Evolutionary conservation across 768 basidiomycete genomes (phyloP).

Genomic region (Suillus variegatus): DNA sequence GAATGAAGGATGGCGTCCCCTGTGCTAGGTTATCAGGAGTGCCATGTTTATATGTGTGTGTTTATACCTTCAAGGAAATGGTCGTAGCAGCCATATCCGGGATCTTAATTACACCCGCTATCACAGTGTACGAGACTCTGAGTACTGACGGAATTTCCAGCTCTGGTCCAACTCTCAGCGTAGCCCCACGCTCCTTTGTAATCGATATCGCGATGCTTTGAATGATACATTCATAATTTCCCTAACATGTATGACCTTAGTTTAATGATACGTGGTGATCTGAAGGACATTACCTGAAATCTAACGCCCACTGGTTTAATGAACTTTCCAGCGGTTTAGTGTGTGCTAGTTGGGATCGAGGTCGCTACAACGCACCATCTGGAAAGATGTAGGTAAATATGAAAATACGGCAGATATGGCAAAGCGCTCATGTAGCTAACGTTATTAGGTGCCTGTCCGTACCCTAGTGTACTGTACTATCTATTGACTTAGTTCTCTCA

Average conservation of each 20-base stretch:
- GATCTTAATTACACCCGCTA: not conserved
- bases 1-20: constrained; percentile 96
- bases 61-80: constrained; percentile 90
- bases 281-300: constrained; percentile 63
- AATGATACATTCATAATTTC: constrained; percentile 90
- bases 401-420: not conserved
- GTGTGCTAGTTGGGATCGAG: not conserved
- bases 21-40: constrained; percentile 38
- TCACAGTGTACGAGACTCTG: not conserved
- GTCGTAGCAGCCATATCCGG: constrained; percentile 94
- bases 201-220: constrained; percentile 74
- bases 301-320: constrained; percentile 96
- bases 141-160: constrained; percentile 86
- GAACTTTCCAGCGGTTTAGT: constrained; percentile 52
- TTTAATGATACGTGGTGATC: not conserved
- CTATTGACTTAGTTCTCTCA: too few relatives aligned
- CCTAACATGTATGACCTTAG: constrained; percentile 45
- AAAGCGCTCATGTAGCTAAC: constrained; percentile 71
- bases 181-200: constrained; percentile 83
- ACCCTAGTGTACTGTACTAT: too few relatives aligned
- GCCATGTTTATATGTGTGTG: not conserved
- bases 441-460: constrained; percentile 70
- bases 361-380: constrained; percentile 26
- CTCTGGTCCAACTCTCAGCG: constrained; percentile 93
- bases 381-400: constrained; percentile 4